phyloP scores from a whole-genome alignment of 148 eudicot genomes.

The Hydrangea macrophylla region DNA sequence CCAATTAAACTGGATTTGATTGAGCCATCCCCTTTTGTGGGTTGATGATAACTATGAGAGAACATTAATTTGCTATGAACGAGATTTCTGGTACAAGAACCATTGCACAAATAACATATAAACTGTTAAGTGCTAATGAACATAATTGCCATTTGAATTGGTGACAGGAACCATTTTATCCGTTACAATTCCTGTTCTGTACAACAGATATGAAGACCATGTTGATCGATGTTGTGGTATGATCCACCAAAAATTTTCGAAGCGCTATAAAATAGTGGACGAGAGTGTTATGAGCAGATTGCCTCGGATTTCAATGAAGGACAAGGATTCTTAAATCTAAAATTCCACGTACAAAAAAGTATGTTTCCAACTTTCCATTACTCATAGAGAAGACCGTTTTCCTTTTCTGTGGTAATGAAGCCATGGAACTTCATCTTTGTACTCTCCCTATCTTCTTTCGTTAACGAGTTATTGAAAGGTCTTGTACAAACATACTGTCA shows the following conservation, averaged over 20 bases:
- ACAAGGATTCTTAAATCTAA: constrained; percentile 38
- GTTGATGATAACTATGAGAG: background rate
- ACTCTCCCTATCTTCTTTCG: background rate
- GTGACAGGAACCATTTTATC: constrained; percentile 62
- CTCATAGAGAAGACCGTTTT: background rate
- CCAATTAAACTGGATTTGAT: background rate
- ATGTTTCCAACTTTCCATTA: background rate
- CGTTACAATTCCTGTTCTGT: constrained; percentile 71
- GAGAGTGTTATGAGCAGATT: constrained; percentile 55
- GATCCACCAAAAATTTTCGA: constrained; percentile 57
- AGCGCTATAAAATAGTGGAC: constrained; percentile 68
- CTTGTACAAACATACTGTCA: too few species aligned
- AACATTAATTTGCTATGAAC: background rate
- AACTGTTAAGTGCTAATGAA: background rate
- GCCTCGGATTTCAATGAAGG: constrained; percentile 41
- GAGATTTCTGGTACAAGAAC: background rate
- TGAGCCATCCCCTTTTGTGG: background rate
- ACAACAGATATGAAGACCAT: constrained; percentile 55
- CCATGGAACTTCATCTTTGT: background rate
- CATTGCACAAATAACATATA: background rate
- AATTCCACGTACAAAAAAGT: background rate
- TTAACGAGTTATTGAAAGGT: background rate
- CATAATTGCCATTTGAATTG: constrained; percentile 8
- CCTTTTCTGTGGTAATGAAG: background rate
- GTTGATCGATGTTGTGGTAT: constrained; percentile 58